These are phyloP conservation scores for Paramyrothecium roridum DNA, from an alignment of 2,329 filamentous ascomycete genomes.

Conservation along the genomic window DNA sequence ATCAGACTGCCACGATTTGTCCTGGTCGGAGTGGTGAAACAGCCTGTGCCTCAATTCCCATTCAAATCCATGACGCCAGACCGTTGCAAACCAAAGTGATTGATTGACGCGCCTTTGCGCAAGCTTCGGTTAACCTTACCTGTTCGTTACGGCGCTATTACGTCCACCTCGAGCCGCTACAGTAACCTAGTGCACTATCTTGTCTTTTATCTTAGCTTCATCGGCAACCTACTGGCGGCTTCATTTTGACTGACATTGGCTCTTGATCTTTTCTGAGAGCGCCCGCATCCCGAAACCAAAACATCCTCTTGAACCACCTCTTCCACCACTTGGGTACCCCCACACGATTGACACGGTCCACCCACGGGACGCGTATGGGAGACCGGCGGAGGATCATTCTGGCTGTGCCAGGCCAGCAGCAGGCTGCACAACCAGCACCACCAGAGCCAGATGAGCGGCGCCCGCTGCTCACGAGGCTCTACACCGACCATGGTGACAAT, in stretches of 20 bases:
- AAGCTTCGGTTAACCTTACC: background rate
- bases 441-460: slow-evolving; percentile 25
- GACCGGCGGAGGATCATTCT: slow-evolving; percentile 7
- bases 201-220: no score
- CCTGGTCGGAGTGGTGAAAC: background rate
- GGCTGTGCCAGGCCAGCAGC: slow-evolving; percentile 22
- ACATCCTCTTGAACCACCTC: no score
- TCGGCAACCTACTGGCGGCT: no score
- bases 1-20: background rate
- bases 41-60: background rate
- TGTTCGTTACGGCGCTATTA: background rate
- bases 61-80: background rate
- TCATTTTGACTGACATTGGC: no score
- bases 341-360: no score
- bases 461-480: slow-evolving; percentile 29
- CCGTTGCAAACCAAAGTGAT: background rate
- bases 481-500: slow-evolving; percentile 23
- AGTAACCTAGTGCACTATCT: no score
- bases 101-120: slow-evolving; percentile 14
- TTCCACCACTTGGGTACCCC: no score
- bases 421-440: slow-evolving; percentile 1
- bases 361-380: slow-evolving; percentile 3
- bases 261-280: no score
- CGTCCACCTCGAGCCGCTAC: background rate
- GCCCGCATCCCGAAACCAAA: no score